These are phyloP conservation scores for Gracilaria domingensis DNA, from an alignment of 23 red algal genomes.

Conservation along the genomic window DNA sequence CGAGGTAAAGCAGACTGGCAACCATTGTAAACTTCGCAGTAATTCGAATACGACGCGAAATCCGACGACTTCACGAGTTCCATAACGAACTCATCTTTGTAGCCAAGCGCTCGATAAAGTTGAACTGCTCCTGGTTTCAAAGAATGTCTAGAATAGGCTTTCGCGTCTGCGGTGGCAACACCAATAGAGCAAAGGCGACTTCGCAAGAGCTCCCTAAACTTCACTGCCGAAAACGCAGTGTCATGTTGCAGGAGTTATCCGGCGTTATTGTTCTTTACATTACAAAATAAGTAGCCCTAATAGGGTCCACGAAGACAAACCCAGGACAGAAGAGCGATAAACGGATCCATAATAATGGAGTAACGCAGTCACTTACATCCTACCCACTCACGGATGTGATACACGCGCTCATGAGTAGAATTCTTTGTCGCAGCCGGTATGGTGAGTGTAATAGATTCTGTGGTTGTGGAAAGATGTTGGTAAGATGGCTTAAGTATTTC, in stretches of 20 bases:
- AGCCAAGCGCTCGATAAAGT: conserved; percentile 24
- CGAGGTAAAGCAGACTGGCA: too few relatives aligned
- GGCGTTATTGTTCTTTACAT: neutral
- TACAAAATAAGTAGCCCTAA: neutral
- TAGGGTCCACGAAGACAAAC: too few relatives aligned
- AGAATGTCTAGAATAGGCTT: conserved; percentile 19
- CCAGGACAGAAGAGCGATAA: neutral
- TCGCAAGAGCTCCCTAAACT: neutral
- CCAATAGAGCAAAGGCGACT: neutral
- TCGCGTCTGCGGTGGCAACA: neutral
- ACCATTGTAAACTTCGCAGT: too few relatives aligned
- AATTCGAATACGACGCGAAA: too few relatives aligned
- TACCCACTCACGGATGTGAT: neutral
- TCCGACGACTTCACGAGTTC: too few relatives aligned
- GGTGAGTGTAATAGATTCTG: neutral
- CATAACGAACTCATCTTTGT: too few relatives aligned
- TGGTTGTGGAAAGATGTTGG: neutral
- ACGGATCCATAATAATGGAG: neutral
- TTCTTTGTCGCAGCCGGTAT: neutral
- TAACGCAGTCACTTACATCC: neutral
- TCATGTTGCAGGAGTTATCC: neutral
- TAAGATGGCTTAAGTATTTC: too few relatives aligned
- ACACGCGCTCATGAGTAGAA: neutral
- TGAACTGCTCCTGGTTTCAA: conserved; percentile 28
- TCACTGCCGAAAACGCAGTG: neutral